A percentile compares a stretch with the other conserved stretches of the same genome.
phyloP scores from a whole-genome alignment of 768 basidiomycete species.

The Leucocoprinus birnbaumii region DNA sequence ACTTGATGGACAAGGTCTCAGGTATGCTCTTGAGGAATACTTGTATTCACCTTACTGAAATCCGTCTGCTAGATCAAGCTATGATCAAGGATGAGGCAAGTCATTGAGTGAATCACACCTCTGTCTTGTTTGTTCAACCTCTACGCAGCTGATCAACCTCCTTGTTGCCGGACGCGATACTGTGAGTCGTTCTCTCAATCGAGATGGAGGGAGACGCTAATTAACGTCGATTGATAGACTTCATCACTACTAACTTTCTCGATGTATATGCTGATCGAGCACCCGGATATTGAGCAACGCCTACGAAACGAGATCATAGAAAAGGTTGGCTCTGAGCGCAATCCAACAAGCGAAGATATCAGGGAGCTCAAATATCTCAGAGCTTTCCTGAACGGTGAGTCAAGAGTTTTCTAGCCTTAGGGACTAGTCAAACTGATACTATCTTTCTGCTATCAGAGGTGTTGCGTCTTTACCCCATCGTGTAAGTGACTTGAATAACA shows the following conservation, averaged over 20 bases:
- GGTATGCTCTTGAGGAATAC: background rate
- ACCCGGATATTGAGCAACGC: conserved; percentile 29
- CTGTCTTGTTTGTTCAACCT: too few species aligned
- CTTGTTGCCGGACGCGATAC: background rate
- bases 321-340: conserved; percentile 27
- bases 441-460: background rate
- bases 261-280: conserved; percentile 36
- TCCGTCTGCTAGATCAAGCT: background rate
- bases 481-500: too few species aligned
- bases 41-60: too few species aligned
- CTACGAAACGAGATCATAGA: conserved; percentile 35
- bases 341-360: conserved; percentile 39
- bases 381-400: background rate
- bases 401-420: background rate
- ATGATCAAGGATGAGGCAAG: background rate
- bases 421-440: background rate
- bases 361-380: conserved; percentile 31
- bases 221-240: conserved; percentile 22
- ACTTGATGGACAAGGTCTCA: conserved; percentile 14
- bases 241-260: conserved; percentile 37
- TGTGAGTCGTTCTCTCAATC: background rate
- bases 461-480: background rate
- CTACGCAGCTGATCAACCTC: background rate
- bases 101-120: too few species aligned
- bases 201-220: background rate